These are phyloP conservation scores for Elsinoe australis DNA, from an alignment of 2,329 filamentous ascomycete genomes.

Conservation along the genomic window DNA sequence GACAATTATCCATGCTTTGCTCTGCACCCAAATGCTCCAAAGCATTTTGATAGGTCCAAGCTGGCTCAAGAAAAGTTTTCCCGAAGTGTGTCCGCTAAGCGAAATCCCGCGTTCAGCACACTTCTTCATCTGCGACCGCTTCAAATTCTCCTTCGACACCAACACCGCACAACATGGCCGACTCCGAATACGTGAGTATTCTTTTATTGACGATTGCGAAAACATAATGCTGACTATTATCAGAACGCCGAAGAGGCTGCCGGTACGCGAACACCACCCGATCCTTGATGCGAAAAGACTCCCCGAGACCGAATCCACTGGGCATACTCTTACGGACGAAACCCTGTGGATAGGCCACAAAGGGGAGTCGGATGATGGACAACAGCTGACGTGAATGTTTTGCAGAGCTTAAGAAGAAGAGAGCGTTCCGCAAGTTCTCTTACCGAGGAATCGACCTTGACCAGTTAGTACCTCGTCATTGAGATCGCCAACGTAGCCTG, in stretches of 20 bases:
- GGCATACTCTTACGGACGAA: conserved; percentile 29
- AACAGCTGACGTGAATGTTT: conserved; percentile 29
- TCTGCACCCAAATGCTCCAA: too few species aligned
- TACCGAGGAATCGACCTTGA: conserved; percentile 99
- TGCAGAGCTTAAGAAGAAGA: conserved; percentile 96
- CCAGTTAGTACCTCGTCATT: conserved; percentile 60
- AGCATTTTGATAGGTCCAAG: too few species aligned
- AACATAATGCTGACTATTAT: conserved; percentile 25
- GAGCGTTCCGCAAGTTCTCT: conserved; percentile 99
- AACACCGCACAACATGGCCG: conserved; percentile 65
- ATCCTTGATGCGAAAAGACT: conserved; percentile 16
- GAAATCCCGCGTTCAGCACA: conserved; percentile 13
- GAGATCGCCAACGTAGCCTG: not conserved
- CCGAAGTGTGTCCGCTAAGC: conserved; percentile 16
- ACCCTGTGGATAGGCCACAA: conserved; percentile 37
- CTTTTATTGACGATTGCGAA: conserved; percentile 33
- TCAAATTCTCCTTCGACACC: conserved; percentile 31
- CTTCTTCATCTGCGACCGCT: conserved; percentile 15
- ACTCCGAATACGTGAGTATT: conserved; percentile 74
- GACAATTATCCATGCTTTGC: too few species aligned
- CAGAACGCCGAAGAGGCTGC: conserved; percentile 97
- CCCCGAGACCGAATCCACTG: conserved; percentile 22
- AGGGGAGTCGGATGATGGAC: conserved; percentile 35
- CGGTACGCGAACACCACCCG: conserved; percentile 43
- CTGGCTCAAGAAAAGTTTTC: not conserved